These are phyloP conservation scores for Daldinia loculata DNA, from an alignment of 495 filamentous ascomycete genomes.

Conservation along the genomic window DNA sequence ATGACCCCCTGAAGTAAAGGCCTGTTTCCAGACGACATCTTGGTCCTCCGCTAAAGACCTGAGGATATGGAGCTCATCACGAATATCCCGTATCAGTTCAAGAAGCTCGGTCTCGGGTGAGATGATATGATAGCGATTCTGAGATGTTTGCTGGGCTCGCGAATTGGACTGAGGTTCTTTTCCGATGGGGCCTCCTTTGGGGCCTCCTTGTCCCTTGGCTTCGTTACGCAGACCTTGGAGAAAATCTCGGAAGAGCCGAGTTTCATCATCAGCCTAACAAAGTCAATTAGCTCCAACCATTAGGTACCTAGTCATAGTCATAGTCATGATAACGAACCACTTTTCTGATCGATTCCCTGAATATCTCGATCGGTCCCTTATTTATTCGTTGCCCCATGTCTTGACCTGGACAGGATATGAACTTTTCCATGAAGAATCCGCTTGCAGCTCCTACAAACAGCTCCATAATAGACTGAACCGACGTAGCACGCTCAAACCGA, in stretches of 20 bases:
- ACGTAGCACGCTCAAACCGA: slow-evolving; percentile 14
- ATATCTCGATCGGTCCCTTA: slow-evolving; percentile 34
- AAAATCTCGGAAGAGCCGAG: slow-evolving; percentile 17
- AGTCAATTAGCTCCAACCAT: slow-evolving; percentile 7
- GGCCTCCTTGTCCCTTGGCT: not conserved
- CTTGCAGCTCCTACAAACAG: slow-evolving; percentile 19
- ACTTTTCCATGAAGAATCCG: slow-evolving; percentile 19
- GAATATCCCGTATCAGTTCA: slow-evolving; percentile 42
- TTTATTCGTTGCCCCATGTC: not conserved
- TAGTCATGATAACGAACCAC: slow-evolving; percentile 8
- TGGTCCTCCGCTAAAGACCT: slow-evolving; percentile 46
- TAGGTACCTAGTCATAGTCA: too few relatives aligned
- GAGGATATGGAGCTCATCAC: slow-evolving; percentile 48
- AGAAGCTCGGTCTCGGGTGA: slow-evolving; percentile 42
- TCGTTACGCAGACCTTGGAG: slow-evolving; percentile 11
- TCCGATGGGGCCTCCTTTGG: too few relatives aligned
- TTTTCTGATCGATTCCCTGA: slow-evolving; percentile 31
- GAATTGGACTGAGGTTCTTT: too few relatives aligned
- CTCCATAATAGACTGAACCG: slow-evolving; percentile 25
- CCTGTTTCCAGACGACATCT: slow-evolving; percentile 37
- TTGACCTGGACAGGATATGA: not conserved
- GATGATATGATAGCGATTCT: slow-evolving; percentile 24
- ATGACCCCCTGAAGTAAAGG: not conserved
- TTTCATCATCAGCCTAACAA: slow-evolving; percentile 19
- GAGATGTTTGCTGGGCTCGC: not conserved